Base-by-base conservation (phyloP, 495 filamentous ascomycete species). In the Schizothecium vesticola region DNA sequence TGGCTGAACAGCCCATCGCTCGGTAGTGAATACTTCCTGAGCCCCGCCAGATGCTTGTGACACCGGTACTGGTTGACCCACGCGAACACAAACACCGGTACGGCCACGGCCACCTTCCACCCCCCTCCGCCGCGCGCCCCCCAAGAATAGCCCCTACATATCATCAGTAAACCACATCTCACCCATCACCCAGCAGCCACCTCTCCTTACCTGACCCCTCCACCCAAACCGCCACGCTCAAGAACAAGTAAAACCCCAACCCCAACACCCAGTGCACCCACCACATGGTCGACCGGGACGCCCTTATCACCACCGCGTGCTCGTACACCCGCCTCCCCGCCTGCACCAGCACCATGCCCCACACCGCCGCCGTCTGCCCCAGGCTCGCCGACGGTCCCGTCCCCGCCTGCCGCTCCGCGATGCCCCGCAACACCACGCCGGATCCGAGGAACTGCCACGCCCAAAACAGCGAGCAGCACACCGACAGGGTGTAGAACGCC, bases 21-120 rank as follows among this genome's bases (percentile, higher is more conserved):
- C 3, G 95, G 95, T 3, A 98, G 80, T 21, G 89, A 90, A 75
- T 98, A 98, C 70, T 92, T 95, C 73, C 90, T 87, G 55, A 98
- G 81, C 2, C 88, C 87, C 56, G 87, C 88, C 25, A 99, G 89
- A 76, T 97, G 89, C 56, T 79, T 81, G 76, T 99, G 95, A 73
- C 88, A 91, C 75, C 88, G 86, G 76, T 96, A 86, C 78, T 99
- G 95, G 69, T 91, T 78, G 25, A 87, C 83, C 59, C 91, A 96
- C 22, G 90, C 91, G 16, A 89, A 74, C 19, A 95, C 72, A 76
- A 97, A 96, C 21, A 91, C 65, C 10, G 87, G 83, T 19, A 90
- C 67, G 4, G 85, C 86, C 55, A 92, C 9, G 56, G 87, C 79
- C 4, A 87, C 89, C 64, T 88, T 89, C 0, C 88, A 56, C 71